Base-by-base conservation (phyloP, 208 protist species). In the Leishmania amazonensis region DNA sequence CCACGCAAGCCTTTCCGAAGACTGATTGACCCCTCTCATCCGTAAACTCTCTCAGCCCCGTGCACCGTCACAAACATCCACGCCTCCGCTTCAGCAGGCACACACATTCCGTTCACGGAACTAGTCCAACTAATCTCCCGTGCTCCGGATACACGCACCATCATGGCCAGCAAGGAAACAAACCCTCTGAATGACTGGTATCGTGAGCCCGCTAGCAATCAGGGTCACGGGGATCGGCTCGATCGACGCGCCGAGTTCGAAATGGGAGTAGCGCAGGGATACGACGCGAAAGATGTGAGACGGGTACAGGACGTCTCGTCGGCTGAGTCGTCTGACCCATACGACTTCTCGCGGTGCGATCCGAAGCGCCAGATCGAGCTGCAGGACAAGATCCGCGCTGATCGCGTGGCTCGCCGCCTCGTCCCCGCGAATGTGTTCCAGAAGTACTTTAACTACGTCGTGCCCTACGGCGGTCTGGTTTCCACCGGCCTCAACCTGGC, bases 401-500 rank as follows among this genome's bases (percentile, higher is more conserved):
- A 86, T 8, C 78, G 87, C 42, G 75, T 88, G 9, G 64, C 64
- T 6, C 62, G 75, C 51, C 84, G 84, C 65, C 87, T 83, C 54
- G 77, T 86, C 40, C 76, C 87, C 0, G 53, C 76, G 11, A 90
- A 86, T 64, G 21, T 42, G n/a, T 81, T 88, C 35, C 49, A 81
- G 65, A 86, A 85, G 74, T 71, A 85, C 64, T 81, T 93, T 67
- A 60, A 58, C 75, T 80, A 89, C 80, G 57, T 94, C 35, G 73
- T 95, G 21, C 91, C 91, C 28, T 86, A 87, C 47, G 91, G 93
- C 35, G 90, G 89, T 24, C 76, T 95, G 51, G 57, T 88, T 3
- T 83, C 89, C n/a, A 85, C 80, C 13, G 86, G 80, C 6, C 89
- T 96, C 74, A 95, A 88, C 83, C 81, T 95, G 2, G 78, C 85